These are phyloP conservation scores for Salvia miltiorrhiza DNA, from an alignment of 257 asterid genomes.

Conservation along the genomic window DNA sequence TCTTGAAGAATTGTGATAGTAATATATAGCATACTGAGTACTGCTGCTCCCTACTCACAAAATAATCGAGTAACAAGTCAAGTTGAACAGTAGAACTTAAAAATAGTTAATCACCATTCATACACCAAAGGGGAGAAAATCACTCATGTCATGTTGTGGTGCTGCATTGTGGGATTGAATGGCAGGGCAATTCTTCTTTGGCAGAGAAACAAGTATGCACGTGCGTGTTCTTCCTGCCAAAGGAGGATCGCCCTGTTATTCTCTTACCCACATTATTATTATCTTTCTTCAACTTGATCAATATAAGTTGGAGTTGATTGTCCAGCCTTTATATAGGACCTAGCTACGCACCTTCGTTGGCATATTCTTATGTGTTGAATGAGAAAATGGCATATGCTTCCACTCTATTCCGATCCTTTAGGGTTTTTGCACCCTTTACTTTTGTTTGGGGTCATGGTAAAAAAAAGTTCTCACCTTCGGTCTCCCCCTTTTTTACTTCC, in stretches of 20 bases:
- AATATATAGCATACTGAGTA: background rate
- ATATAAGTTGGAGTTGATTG: background rate
- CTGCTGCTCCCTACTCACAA: too few relatives aligned
- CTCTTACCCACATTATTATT: slow-evolving; percentile 31
- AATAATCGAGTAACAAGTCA: too few relatives aligned
- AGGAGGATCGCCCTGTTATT: slow-evolving; percentile 53
- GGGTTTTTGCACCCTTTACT: slow-evolving; percentile 25
- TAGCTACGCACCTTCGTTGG: slow-evolving; percentile 34
- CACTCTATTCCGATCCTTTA: slow-evolving; percentile 26
- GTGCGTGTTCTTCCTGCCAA: slow-evolving; percentile 46
- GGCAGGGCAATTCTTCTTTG: slow-evolving; percentile 90
- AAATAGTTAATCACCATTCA: background rate
- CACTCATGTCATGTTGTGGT: background rate
- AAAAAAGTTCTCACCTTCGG: slow-evolving; percentile 32
- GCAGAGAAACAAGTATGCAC: slow-evolving; percentile 47
- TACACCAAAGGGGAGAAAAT: background rate
- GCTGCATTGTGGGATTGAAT: slow-evolving; percentile 46
- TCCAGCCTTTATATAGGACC: slow-evolving; percentile 24
- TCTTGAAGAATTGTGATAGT: background rate
- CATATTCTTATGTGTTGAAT: slow-evolving; percentile 61
- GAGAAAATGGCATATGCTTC: slow-evolving; percentile 44
- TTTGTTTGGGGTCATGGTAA: slow-evolving; percentile 31
- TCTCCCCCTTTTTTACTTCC: slow-evolving; percentile 25
- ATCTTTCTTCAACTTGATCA: slow-evolving; percentile 8
- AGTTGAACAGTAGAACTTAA: background rate